phyloP scores from a whole-genome alignment of 2,329 filamentous ascomycete genomes.

The Bisporella sp. region DNA sequence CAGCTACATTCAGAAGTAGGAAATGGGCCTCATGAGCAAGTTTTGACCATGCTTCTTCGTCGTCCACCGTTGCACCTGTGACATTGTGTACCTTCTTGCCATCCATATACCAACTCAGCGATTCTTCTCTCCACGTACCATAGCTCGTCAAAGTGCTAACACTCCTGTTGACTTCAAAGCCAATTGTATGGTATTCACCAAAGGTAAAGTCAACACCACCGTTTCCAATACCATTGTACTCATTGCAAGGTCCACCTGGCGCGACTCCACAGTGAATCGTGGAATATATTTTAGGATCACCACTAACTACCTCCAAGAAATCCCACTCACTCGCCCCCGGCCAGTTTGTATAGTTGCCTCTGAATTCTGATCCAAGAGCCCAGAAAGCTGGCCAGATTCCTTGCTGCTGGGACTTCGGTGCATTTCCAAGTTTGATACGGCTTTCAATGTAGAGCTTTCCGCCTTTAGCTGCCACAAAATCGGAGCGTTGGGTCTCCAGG shows the following conservation, averaged over 20 bases:
- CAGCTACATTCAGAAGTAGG: slow-evolving; percentile 34
- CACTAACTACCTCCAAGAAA: slow-evolving; percentile 38
- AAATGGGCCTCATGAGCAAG: slow-evolving; percentile 28
- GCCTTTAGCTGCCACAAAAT: slow-evolving; percentile 30
- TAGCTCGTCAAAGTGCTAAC: slow-evolving; percentile 3
- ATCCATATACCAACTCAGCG: slow-evolving; percentile 31
- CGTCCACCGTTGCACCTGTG: slow-evolving; percentile 21
- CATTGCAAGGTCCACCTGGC: slow-evolving; percentile 32
- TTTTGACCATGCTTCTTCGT: slow-evolving; percentile 24
- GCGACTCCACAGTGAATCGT: slow-evolving; percentile 36
- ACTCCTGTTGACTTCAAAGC: slow-evolving; percentile 29
- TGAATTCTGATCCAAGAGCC: slow-evolving; percentile 34
- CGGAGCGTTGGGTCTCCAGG: slow-evolving; percentile 32
- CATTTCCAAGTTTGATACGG: slow-evolving; percentile 30
- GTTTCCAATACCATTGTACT: slow-evolving; percentile 30
- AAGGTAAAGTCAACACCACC: slow-evolving; percentile 16
- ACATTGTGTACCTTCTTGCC: slow-evolving; percentile 23
- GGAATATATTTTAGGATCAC: slow-evolving; percentile 28
- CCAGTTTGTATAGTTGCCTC: slow-evolving; percentile 34
- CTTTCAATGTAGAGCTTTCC: slow-evolving; percentile 33
- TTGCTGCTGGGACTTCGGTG: slow-evolving; percentile 21
- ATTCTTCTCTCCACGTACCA: slow-evolving; percentile 22
- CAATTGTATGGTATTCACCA: slow-evolving; percentile 29
- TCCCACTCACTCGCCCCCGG: slow-evolving; percentile 38
- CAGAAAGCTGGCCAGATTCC: slow-evolving; percentile 43